Conservation (phyloP, 2,329 filamentous ascomycete species). For the Colletotrichum tabaci region DNA sequence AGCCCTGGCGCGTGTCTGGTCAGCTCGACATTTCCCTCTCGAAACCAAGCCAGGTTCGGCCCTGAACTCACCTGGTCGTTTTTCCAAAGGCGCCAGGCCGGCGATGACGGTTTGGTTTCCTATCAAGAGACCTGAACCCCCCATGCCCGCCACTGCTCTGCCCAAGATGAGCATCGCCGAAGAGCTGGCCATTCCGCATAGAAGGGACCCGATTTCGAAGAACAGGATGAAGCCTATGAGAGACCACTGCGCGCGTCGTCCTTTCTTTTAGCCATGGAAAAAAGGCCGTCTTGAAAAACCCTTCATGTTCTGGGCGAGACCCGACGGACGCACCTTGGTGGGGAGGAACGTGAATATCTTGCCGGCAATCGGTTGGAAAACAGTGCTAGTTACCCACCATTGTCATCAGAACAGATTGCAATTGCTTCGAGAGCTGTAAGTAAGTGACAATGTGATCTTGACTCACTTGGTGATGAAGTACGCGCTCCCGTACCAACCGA, state of each 20-base stretch:
- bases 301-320: neutral
- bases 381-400: constrained; percentile 3
- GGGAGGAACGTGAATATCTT: constrained; percentile 53
- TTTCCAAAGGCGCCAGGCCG: constrained; percentile 28
- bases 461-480: constrained; percentile 49
- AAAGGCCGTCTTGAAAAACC: neutral
- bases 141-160: neutral
- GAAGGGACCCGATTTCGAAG: constrained; percentile 46
- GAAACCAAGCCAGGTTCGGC: no score
- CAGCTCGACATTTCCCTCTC: no score
- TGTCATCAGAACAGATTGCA: no score
- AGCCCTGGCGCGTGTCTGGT: no score
- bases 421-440: neutral
- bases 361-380: constrained; percentile 50
- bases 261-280: neutral
- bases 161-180: constrained; percentile 12
- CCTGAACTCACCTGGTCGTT: constrained; percentile 43
- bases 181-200: neutral
- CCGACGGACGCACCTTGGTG: neutral
- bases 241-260: constrained; percentile 44
- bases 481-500: constrained; percentile 61
- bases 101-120: constrained; percentile 51
- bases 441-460: no score
- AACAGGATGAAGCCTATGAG: constrained; percentile 49
- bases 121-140: constrained; percentile 41